Conservation (phyloP, 768 basidiomycete species). For the Boletus fagicola region DNA sequence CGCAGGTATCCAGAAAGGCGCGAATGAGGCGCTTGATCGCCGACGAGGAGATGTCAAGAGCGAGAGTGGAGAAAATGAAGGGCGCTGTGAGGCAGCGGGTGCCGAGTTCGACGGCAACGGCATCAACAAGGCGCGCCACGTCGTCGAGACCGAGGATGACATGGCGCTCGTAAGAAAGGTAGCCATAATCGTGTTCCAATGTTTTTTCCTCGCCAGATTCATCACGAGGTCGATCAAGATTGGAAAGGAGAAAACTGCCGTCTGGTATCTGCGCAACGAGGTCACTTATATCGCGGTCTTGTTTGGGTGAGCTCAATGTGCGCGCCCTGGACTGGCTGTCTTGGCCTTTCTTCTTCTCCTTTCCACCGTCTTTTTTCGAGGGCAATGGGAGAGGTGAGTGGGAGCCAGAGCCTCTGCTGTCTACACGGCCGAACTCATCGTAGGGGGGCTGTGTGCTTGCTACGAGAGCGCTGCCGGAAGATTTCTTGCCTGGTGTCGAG, state of each 20-base stretch:
- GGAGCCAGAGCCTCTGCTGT: constrained; percentile 43
- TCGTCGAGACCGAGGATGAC: constrained; percentile 76
- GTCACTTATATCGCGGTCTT: constrained; percentile 33
- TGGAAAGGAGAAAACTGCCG: constrained; percentile 52
- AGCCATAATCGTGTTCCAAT: constrained; percentile 60
- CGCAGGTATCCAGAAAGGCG: constrained; percentile 72
- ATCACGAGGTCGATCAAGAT: constrained; percentile 46
- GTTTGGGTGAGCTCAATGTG: constrained; percentile 40
- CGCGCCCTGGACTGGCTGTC: constrained; percentile 38
- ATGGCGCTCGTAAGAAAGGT: constrained; percentile 69
- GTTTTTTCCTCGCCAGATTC: constrained; percentile 40
- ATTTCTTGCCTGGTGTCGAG: constrained; percentile 52
- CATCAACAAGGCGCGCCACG: constrained; percentile 67
- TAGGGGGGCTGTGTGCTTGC: constrained; percentile 24
- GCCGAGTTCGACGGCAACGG: constrained; percentile 66
- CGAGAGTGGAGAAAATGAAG: constrained; percentile 86
- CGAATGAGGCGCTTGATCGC: constrained; percentile 74
- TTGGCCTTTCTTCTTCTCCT: constrained; percentile 43
- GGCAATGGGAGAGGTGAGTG: constrained; percentile 14
- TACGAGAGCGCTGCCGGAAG: constrained; percentile 7
- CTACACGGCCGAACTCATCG: constrained; percentile 69
- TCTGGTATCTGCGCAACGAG: constrained; percentile 44
- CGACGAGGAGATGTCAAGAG: constrained; percentile 78
- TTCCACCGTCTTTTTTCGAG: constrained; percentile 50
- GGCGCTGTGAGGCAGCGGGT: constrained; percentile 81